Conservation (phyloP, 1,284 basidiomycete species). For the Clitocybe nebularis region DNA sequence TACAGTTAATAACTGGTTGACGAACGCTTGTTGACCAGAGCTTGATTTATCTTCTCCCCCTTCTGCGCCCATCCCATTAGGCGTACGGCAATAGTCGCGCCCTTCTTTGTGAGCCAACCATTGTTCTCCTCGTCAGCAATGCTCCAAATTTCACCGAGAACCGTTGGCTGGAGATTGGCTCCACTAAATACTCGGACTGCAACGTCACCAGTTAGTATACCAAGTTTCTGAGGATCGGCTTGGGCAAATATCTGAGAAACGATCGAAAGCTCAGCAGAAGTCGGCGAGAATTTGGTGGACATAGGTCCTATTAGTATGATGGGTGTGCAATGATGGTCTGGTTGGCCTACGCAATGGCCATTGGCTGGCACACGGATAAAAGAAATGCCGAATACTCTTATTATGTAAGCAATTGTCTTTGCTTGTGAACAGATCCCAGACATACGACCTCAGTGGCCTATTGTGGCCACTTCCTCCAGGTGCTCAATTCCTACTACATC, state of each 20-base stretch:
- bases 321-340: constrained; percentile 7
- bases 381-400: too few relatives aligned
- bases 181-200: constrained; percentile 80
- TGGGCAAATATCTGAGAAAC: constrained; percentile 68
- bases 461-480: too few relatives aligned
- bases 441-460: too few relatives aligned
- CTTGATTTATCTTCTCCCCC: constrained; percentile 66
- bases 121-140: constrained; percentile 92
- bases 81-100: constrained; percentile 82
- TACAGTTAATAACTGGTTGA: constrained; percentile 11
- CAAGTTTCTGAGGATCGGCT: constrained; percentile 72
- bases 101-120: constrained; percentile 85
- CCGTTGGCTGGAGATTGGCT: constrained; percentile 71
- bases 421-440: too few relatives aligned
- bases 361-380: too few relatives aligned
- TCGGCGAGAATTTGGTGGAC: constrained; percentile 61
- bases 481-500: too few relatives aligned
- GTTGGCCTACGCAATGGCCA: constrained; percentile 3
- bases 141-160: constrained; percentile 92
- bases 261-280: constrained; percentile 61
- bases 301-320: constrained; percentile 33
- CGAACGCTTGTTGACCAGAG: constrained; percentile 66
- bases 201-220: constrained; percentile 80
- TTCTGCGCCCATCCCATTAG: constrained; percentile 93
- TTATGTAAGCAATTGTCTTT: too few relatives aligned